Evolutionary conservation across 306 rosid genomes (phyloP), one percentile per base, ranked within the genome.

Genomic region (Coriaria nepalensis): DNA sequence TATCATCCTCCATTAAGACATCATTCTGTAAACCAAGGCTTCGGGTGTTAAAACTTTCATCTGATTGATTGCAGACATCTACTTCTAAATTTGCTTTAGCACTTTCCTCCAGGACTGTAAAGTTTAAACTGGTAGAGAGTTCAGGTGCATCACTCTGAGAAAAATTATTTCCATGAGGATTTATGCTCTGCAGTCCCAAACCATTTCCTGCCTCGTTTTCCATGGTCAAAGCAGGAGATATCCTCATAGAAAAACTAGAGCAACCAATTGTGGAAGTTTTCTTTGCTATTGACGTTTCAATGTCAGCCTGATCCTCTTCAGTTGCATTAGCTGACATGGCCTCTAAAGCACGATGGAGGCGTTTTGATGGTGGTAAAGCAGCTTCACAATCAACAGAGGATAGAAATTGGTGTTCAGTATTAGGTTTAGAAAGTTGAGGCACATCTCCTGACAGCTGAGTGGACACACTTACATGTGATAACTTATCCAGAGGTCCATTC

Each of bases 261-360:
- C 71, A 63, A 10, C 45, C 62, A 56, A 46, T 47, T 60, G 52
- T 47, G 36, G 74, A 68, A 13, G 58, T 59, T 68, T 58, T 65
- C 56, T 62, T 36, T 29, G 73, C 47, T n/a, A 37, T 43, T 9
- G 74, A 35, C 13, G 75, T 66, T 44, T 61, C 71, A 70, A 75
- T 68, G 52, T 33, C 52, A 20, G 60, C 50, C 49, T 68, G 78
- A 56, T 63, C 76, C 64, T 83, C 93, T 60, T 74, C 90, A 34
- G 94, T 94, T 50, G 74, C 93, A 81, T 78, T 77, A 55, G 95
- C 97, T 56, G 95, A 88, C 97, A 84, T 88, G 47, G 97, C 97
- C 78, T 88, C 95, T 47, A 88, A 66, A 68, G 97, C 97, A 36
- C 95, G 97, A 61, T 88, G 95, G 33, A 84, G 95, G 32, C 95